A percentile compares a stretch with the other conserved stretches of the same genome.
phyloP scores from a whole-genome alignment of 164 flowering plant species.

The Annona squamosa region DNA sequence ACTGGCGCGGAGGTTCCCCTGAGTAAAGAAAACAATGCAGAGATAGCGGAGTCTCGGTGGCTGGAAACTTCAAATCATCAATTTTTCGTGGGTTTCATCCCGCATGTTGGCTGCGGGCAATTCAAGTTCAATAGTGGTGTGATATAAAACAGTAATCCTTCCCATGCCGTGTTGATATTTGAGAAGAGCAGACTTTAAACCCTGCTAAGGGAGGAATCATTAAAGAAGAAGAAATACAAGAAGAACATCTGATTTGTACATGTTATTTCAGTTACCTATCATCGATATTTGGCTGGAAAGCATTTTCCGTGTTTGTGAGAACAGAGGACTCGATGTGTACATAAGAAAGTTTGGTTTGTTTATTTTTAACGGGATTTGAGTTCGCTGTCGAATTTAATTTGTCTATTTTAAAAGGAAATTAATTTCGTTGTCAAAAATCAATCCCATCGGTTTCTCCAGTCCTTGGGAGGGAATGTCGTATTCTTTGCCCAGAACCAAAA shows the following conservation, averaged over 20 bases:
- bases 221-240: no score
- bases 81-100: not conserved
- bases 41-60: not conserved
- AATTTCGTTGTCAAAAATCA: no score
- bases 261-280: no score
- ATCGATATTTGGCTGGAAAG: not conserved
- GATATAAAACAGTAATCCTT: not conserved
- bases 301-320: not conserved
- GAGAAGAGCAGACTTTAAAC: not conserved
- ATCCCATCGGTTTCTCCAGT: no score
- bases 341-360: no score
- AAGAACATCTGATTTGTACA: no score
- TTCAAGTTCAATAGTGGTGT: not conserved
- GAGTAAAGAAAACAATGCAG: conserved; percentile 7
- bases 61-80: not conserved
- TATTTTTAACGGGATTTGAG: no score
- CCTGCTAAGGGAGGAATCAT: not conserved
- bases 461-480: no score
- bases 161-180: not conserved
- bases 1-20: conserved; percentile 38
- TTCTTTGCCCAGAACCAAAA: no score
- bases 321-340: no score
- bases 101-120: not conserved
- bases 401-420: no score
- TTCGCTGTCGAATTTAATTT: no score